Base-by-base conservation (phyloP, 179 eudicot genomes). In the Actinidia arguta region DNA sequence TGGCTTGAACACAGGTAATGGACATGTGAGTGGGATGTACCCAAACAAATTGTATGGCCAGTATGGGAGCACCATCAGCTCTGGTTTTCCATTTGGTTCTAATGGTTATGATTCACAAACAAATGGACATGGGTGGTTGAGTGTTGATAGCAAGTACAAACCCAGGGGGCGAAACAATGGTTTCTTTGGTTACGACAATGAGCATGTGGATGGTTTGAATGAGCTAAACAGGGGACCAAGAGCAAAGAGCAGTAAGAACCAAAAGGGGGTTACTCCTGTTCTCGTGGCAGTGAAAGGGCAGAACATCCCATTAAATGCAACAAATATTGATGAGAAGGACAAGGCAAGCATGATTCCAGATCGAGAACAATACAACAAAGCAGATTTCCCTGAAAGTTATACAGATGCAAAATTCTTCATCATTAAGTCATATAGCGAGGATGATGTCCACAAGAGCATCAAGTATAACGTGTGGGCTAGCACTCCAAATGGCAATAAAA, bases 381-480 rank as follows among this genome's bases (percentile, higher is more conserved):
- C 76, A 16, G 95, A 94, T 76, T 95, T 95, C 73, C 90, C 93
- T 9, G 98, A 91, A 77, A 89, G 80, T 47, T 94, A 89, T 78
- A 17, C 84, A 1, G 94, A 94, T 79, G 98, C 94, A 9, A 92
- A 87, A 85, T 94, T 95, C 69, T 94, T 90, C 81, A 84, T 95
- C 55, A 95, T 95, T 78, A 95, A 94, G 83, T 95, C 97, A 6
- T 95, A 95, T 54, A 95, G 98, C 31, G 98, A 94, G 83, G 98
- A 95, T 85, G 98, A 95, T 89, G 91, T 95, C 64, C 98, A 95
- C 78, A 95, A 94, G 83, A 95, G 98, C 81, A 86, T 95, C 81
- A 95, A 95, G 80, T 95, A 95, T 68, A 87, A 77, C 79, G 94
- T 94, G 58, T 95, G 98, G 98, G 91, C 98, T 1, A 92, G 98